Base-by-base conservation (phyloP, 495 filamentous ascomycete genomes). In the Penicillium waksmanii region DNA sequence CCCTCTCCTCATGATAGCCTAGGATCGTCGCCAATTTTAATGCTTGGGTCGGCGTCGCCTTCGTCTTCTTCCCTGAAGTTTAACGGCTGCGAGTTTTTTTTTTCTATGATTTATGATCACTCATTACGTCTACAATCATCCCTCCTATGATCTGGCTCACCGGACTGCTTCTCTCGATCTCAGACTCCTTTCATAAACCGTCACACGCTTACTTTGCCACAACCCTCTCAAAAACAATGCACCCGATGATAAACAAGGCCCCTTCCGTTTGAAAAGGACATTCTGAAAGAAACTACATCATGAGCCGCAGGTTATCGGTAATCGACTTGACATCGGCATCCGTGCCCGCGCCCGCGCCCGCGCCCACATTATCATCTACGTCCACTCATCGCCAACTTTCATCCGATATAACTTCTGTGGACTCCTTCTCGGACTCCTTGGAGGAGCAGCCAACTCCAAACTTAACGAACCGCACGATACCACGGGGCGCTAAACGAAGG, bases 231-330 rank as follows among this genome's bases (percentile, higher is more conserved):
- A 38, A n/a, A 38, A 38, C 9, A n/a, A 13, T 38, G 56, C 53
- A 54, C 17, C 9, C 8, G 27, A 15, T 6, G 23, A 44, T 19
- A 2, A 15, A 7, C 5, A 47, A 47, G 5, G n/a, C n/a, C 42
- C 4, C 42, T 3, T 7, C 42, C 17, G 17, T 18, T 13, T 19
- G 42, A 44, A 18, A 17, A 43, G 40, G n/a, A 18, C 15, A 3
- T n/a, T n/a, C 6, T 18, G 44, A 10, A 47, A 5, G 11, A 10
- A 47, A 40, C 31, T 23, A 15, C 10, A 56, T 5, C 8, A 68
- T 68, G 66, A 63, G 56, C 51, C 60, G 66, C 31, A 53, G 60
- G 3, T 5, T 31, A 12, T 62, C 66, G 0, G n/a, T 66, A 13
- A 55, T 68, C 25, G 63, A 66, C 35, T 51, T 68, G 3, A 63